Percentiles rank a stretch among this genome's conserved stretches.
Conservation (phyloP, 2,329 filamentous ascomycete genomes). For the Colletotrichum lentis region DNA sequence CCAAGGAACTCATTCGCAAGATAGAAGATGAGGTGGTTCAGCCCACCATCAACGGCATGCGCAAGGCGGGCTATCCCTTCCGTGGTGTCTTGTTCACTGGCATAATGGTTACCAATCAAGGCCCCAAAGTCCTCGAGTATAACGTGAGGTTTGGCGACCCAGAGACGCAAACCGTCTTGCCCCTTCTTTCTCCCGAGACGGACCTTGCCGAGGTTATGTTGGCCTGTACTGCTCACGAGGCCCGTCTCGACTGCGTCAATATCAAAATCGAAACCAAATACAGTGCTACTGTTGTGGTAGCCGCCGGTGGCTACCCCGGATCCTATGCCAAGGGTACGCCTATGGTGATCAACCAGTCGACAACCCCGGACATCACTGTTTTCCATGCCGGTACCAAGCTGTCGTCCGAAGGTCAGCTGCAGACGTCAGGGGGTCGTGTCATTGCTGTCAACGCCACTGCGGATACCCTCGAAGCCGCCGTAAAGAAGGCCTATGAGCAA, state of each 20-base stretch:
- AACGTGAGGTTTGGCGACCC: constrained; percentile 91
- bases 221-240: constrained; percentile 70
- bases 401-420: constrained; percentile 62
- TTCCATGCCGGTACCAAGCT: constrained; percentile 86
- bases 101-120: constrained; percentile 80
- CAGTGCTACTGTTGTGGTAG: constrained; percentile 84
- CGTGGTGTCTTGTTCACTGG: constrained; percentile 80
- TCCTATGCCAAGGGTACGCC: constrained; percentile 76
- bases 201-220: constrained; percentile 87
- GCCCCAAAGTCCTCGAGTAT: constrained; percentile 84
- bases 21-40: constrained; percentile 68
- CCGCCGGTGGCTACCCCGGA: constrained; percentile 85
- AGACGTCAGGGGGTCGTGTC: constrained; percentile 81
- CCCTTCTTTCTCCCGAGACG: constrained; percentile 75
- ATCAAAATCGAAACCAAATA: constrained; percentile 71
- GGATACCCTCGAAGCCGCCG: constrained; percentile 74
- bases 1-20: constrained; percentile 59
- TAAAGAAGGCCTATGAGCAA: constrained; percentile 79
- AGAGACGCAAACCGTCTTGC: constrained; percentile 83
- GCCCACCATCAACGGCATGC: constrained; percentile 70
- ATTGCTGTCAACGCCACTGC: constrained; percentile 81
- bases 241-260: constrained; percentile 70
- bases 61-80: constrained; percentile 75
- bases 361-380: constrained; percentile 63
- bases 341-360: constrained; percentile 54